Conservation (phyloP, 768 basidiomycete species). For the Podaxis sp. region DNA sequence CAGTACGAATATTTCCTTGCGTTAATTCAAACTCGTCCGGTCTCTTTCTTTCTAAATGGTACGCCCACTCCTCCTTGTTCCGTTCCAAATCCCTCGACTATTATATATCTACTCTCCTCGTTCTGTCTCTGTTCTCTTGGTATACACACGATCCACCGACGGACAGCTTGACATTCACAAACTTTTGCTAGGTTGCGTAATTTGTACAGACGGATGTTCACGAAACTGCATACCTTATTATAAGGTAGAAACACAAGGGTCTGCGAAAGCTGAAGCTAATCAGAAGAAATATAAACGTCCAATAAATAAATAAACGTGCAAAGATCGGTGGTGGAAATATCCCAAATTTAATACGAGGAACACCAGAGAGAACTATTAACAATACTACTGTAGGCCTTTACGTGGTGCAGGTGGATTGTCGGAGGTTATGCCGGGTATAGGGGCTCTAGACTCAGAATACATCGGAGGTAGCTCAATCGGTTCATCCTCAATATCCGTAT, state of each 20-base stretch:
- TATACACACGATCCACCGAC: not conserved
- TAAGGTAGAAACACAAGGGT: too few relatives aligned
- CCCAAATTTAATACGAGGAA: too few relatives aligned
- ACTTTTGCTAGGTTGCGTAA: too few relatives aligned
- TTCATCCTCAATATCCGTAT: slow-evolving; percentile 29
- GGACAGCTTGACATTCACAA: too few relatives aligned
- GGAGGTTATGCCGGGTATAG: slow-evolving; percentile 23
- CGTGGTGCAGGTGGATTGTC: slow-evolving; percentile 6
- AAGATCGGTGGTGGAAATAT: not conserved
- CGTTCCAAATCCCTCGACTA: not conserved
- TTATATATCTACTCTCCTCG: not conserved
- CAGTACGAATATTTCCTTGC: slow-evolving; percentile 13
- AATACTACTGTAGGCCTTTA: not conserved
- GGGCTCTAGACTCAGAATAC: slow-evolving; percentile 28
- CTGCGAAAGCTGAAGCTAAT: too few relatives aligned
- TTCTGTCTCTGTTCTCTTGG: not conserved
- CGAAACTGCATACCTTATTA: too few relatives aligned
- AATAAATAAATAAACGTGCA: not conserved
- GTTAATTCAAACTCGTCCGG: slow-evolving; percentile 21
- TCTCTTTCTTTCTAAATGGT: slow-evolving; percentile 22
- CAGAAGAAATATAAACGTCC: too few relatives aligned
- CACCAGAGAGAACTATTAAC: not conserved
- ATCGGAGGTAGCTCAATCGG: slow-evolving; percentile 31
- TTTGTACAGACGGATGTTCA: too few relatives aligned
- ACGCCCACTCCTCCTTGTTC: slow-evolving; percentile 13